Percentiles rank a stretch among this genome's conserved stretches.
phyloP scores from a whole-genome alignment of 2,329 filamentous ascomycete species.

The Neoarthrinium moseri region DNA sequence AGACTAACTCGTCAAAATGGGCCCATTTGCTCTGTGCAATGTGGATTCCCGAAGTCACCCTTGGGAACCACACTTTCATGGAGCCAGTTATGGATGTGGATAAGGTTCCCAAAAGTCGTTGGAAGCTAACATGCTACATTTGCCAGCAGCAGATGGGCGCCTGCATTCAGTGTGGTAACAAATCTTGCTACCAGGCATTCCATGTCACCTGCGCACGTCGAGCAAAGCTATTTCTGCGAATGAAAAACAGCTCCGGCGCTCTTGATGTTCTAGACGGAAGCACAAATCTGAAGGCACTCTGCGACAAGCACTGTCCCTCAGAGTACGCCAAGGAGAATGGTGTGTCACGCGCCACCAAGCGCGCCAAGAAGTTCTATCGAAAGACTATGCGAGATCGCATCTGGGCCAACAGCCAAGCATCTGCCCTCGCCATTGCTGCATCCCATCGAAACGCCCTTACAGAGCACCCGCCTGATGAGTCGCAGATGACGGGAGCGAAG shows the following conservation, averaged over 20 bases:
- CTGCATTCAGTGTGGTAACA: constrained; percentile 97
- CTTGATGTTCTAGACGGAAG: constrained; percentile 75
- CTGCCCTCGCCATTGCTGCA: constrained; percentile 78
- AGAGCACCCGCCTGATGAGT: constrained; percentile 75
- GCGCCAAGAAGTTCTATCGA: constrained; percentile 87
- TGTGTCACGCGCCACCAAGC: constrained; percentile 74
- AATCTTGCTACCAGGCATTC: constrained; percentile 94
- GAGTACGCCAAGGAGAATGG: constrained; percentile 88
- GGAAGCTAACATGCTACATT: constrained; percentile 94
- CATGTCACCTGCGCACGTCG: constrained; percentile 93
- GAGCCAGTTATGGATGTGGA: constrained; percentile 98
- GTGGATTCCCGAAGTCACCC: constrained; percentile 96
- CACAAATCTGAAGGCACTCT: constrained; percentile 88
- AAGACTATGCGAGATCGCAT: constrained; percentile 83
- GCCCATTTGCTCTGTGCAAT: constrained; percentile 94
- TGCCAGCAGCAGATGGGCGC: constrained; percentile 97
- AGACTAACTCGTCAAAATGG: constrained; percentile 95
- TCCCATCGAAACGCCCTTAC: constrained; percentile 61
- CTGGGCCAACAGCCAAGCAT: constrained; percentile 88
- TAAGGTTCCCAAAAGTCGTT: constrained; percentile 91
- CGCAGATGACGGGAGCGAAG: constrained; percentile 81
- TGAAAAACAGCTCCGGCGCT: constrained; percentile 87
- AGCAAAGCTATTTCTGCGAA: constrained; percentile 85
- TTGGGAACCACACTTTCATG: constrained; percentile 97
- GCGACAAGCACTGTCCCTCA: constrained; percentile 87